Percentiles rank a stretch among this genome's conserved stretches.
These are phyloP conservation scores for Lentinus polychrous DNA, from an alignment of 1,284 basidiomycete genomes.

Conservation along the genomic window DNA sequence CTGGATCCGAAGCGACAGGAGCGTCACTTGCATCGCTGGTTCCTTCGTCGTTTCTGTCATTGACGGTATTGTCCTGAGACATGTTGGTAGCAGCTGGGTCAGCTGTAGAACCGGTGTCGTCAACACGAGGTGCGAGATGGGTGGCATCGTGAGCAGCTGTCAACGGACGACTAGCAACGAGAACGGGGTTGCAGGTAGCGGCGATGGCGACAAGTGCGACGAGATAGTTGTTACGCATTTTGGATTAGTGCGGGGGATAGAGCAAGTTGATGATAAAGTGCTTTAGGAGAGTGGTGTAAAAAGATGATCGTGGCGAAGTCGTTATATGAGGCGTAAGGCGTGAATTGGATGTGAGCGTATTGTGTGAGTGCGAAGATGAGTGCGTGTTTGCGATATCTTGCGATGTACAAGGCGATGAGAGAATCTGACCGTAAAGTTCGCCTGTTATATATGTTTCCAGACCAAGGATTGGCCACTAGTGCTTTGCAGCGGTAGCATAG, in stretches of 20 bases:
- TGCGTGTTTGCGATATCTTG: no score
- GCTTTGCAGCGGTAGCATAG: no score
- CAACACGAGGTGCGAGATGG: background rate
- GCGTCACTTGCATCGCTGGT: background rate
- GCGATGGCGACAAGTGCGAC: background rate
- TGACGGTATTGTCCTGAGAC: background rate
- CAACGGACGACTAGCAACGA: background rate
- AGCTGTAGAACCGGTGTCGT: background rate
- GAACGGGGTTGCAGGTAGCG: background rate
- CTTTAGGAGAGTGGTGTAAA: background rate
- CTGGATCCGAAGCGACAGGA: background rate
- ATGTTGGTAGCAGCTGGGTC: background rate
- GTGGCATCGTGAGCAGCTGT: background rate
- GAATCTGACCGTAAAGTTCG: no score
- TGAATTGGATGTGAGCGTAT: no score
- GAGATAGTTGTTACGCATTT: background rate
- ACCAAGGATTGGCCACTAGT: no score
- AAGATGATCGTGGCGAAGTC: no score
- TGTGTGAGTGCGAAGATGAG: no score
- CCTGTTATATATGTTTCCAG: no score
- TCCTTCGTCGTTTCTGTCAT: background rate
- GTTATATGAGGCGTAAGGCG: no score
- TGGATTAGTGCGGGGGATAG: background rate
- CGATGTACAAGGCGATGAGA: no score
- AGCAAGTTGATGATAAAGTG: background rate